Evolutionary conservation across 331 rosid species (phyloP), one percentile per base, ranked within the genome.

Genomic region (Erythrophleum ivorense): DNA sequence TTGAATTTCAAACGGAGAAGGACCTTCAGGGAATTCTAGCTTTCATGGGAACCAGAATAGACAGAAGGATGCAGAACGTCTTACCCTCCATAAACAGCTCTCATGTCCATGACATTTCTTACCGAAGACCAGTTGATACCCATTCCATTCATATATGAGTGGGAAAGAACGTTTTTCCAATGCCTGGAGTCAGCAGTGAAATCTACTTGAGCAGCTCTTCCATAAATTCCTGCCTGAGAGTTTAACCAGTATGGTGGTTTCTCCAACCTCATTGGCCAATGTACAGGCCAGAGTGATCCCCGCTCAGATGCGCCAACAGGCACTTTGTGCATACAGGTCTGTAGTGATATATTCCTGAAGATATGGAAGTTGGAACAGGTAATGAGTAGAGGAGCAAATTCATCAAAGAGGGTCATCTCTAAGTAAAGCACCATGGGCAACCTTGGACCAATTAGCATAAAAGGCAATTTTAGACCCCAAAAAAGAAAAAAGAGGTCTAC

Each of bases 21-120:
- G 86, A 48, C 12, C 62, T 11, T 29, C 5, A 1, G 45, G 64
- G 3, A 49, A 71, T 31, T 29, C 52, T 52, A 53, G 70, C 19
- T 65, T 36, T 38, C 73, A 50, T 69, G 40, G 76, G 75, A 75
- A 68, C 16, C 66, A 36, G 60, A 76, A 69, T 50, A 77, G 29
- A 58, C 41, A 73, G 2, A 53, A 64, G 81, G 43, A 68, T 13
- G 66, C 19, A 80, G 66, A 76, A 58, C 65, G 45, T 34, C 91
- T 90, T 86, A 91, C 97, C 97, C 97, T 86, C 97, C 97, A 76
- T 91, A 93, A 29, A 82, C 89, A 83, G 97, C 89, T 85, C 70
- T 93, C 97, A 93, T 93, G 87, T 93, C 97, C 94, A 93, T 81
- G 86, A 90, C 90, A 88, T 93, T 93, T 90, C 97, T 87, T 33